phyloP scores from a whole-genome alignment of 1,139 yeast genomes.

The Zygosaccharomyces sapae region DNA sequence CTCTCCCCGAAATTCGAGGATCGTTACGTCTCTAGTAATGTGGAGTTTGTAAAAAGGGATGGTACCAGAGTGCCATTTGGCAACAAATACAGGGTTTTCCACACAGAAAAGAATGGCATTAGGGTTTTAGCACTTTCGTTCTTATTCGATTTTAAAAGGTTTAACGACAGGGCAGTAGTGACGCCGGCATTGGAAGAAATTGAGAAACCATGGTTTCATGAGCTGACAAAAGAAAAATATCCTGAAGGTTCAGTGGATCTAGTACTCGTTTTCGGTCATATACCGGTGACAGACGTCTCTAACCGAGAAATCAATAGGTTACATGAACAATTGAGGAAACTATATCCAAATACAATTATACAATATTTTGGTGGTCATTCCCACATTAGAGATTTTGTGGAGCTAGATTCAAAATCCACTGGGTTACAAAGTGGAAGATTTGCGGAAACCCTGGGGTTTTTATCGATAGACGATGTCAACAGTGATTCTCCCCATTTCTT shows the following conservation, averaged over 20 bases:
- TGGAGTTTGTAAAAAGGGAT: slow-evolving; percentile 53
- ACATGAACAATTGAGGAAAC: slow-evolving; percentile 51
- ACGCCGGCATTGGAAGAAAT: slow-evolving; percentile 52
- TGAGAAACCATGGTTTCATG: slow-evolving; percentile 58
- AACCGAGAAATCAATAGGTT: slow-evolving; percentile 46
- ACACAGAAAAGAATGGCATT: slow-evolving; percentile 50
- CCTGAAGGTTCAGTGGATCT: slow-evolving; percentile 54
- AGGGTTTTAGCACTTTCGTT: slow-evolving; percentile 72
- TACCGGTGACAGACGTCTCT: slow-evolving; percentile 65
- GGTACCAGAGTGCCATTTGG: slow-evolving; percentile 66
- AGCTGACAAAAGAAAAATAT: slow-evolving; percentile 42
- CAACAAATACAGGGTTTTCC: slow-evolving; percentile 56
- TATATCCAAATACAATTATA: slow-evolving; percentile 59
- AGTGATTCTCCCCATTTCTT: slow-evolving; percentile 37
- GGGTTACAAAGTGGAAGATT: slow-evolving; percentile 89
- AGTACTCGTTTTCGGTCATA: slow-evolving; percentile 70
- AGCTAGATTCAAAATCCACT: slow-evolving; percentile 62
- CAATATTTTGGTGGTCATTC: slow-evolving; percentile 95
- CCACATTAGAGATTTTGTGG: slow-evolving; percentile 79
- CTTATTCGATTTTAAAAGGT: slow-evolving; percentile 67
- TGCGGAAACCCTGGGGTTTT: slow-evolving; percentile 88
- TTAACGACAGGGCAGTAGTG: slow-evolving; percentile 59
- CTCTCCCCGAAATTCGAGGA: slow-evolving; percentile 50
- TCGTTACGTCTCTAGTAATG: slow-evolving; percentile 74
- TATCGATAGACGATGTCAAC: slow-evolving; percentile 49